Conservation (phyloP, 306 rosid genomes). For the Cicer pinnatifidum region DNA sequence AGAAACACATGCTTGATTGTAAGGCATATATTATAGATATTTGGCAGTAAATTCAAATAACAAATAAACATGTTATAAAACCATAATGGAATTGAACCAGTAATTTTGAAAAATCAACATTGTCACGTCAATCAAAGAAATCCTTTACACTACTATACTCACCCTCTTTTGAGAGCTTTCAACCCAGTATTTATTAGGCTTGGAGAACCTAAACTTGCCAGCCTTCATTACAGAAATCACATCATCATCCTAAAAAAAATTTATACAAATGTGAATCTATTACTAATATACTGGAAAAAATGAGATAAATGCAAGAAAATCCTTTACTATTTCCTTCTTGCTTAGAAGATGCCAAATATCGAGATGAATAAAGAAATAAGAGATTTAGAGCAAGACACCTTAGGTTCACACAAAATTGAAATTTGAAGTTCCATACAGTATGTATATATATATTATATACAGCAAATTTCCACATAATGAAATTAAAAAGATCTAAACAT, state of each 20-base stretch:
- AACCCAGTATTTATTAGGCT: slow-evolving; percentile 91
- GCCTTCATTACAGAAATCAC: slow-evolving; percentile 74
- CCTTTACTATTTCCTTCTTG: slow-evolving; percentile 27
- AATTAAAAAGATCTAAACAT: neutral
- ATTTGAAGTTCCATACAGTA: neutral
- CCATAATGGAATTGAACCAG: slow-evolving; percentile 10
- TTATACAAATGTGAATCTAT: slow-evolving; percentile 6
- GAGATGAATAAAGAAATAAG: slow-evolving; percentile 10
- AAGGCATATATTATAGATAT: slow-evolving; percentile 21
- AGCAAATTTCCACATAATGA: neutral
- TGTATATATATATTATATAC: neutral
- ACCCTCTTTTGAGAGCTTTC: slow-evolving; percentile 93
- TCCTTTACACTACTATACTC: slow-evolving; percentile 42
- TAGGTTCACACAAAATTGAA: neutral
- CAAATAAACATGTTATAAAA: slow-evolving; percentile 4
- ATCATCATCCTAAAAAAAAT: slow-evolving; percentile 67
- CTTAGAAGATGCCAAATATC: neutral
- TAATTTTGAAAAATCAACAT: slow-evolving; percentile 29
- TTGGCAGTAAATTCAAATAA: neutral
- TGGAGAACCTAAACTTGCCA: slow-evolving; percentile 76
- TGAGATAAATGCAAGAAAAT: neutral
- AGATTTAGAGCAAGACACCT: slow-evolving; percentile 1
- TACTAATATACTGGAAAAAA: slow-evolving; percentile 19
- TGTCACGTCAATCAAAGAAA: slow-evolving; percentile 16
- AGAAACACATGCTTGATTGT: slow-evolving; percentile 25